Evolutionary conservation across 2,329 filamentous ascomycete genomes (phyloP).

Genomic region (Mycosphaerella sp.): DNA sequence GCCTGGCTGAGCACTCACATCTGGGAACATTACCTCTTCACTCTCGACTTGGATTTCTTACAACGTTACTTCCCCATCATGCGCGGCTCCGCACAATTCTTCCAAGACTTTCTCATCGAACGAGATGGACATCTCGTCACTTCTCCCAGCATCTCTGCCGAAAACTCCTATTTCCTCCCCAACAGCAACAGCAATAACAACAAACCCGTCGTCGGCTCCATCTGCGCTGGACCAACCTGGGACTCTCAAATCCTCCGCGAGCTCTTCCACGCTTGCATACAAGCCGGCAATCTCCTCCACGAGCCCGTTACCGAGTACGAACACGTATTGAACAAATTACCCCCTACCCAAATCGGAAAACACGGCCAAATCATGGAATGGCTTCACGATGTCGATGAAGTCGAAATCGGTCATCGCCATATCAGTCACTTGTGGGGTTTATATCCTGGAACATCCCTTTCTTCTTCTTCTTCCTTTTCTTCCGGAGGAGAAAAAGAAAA

Average conservation of each 20-base stretch:
- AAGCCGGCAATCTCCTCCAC: background rate
- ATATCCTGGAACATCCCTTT: background rate
- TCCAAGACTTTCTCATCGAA: background rate
- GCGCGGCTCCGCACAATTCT: background rate
- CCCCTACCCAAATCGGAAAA: background rate
- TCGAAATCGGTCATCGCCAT: background rate
- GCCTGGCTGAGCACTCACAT: background rate
- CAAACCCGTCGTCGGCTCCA: background rate
- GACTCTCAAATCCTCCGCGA: constrained; percentile 3
- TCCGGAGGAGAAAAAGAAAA: no score
- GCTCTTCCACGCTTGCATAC: background rate
- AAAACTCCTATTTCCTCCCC: background rate
- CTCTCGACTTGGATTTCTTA: background rate
- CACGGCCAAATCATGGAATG: background rate
- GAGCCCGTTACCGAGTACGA: background rate
- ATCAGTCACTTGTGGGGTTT: background rate
- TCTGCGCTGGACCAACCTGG: background rate
- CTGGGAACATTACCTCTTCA: background rate
- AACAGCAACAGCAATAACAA: background rate
- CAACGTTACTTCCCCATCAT: background rate
- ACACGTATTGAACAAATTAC: background rate
- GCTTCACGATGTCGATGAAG: background rate
- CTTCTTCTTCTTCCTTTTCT: no score
- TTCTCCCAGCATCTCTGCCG: background rate
- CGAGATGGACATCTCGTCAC: background rate